phyloP scores from a whole-genome alignment of 139 green algal species.

The Chlamydomonas sphaeroides region DNA sequence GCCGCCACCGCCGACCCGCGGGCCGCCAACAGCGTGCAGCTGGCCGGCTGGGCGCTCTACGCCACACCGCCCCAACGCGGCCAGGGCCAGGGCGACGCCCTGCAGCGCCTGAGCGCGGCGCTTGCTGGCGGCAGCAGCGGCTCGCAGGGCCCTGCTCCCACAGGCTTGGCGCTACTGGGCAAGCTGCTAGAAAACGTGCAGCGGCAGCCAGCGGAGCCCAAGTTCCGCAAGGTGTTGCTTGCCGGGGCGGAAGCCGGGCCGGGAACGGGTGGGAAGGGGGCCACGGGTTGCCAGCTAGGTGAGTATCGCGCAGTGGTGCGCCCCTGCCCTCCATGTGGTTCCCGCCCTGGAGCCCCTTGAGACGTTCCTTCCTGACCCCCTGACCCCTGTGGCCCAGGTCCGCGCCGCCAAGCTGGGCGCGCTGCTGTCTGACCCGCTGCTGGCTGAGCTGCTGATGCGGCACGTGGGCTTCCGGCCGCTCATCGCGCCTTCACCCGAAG shows the following conservation, averaged over 20 bases:
- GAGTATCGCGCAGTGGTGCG: too few relatives aligned
- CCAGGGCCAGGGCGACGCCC: neutral
- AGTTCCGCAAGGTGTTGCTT: constrained; percentile 12
- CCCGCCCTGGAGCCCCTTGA: too few relatives aligned
- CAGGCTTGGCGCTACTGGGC: constrained; percentile 1
- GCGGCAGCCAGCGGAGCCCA: neutral
- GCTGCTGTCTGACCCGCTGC: neutral
- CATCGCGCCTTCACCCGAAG: neutral
- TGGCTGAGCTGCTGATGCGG: constrained; percentile 9
- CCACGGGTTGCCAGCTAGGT: too few relatives aligned
- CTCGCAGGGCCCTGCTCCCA: too few relatives aligned
- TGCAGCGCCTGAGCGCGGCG: constrained; percentile 1
- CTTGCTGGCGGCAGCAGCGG: neutral
- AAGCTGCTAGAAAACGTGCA: constrained; percentile 30
- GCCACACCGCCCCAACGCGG: neutral
- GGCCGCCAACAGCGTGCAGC: constrained; percentile 77
- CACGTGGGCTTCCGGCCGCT: constrained; percentile 32
- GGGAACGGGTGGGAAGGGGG: too few relatives aligned
- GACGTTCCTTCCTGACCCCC: neutral
- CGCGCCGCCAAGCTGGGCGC: neutral
- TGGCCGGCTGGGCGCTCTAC: constrained; percentile 69
- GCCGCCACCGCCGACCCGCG: constrained; percentile 50
- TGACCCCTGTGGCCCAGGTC: neutral
- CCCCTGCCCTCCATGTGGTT: too few relatives aligned
- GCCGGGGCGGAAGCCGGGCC: too few relatives aligned